Base-by-base conservation (phyloP, 202 grass and related monocot genomes). In the Bolboschoenoplectus hybrid region DNA sequence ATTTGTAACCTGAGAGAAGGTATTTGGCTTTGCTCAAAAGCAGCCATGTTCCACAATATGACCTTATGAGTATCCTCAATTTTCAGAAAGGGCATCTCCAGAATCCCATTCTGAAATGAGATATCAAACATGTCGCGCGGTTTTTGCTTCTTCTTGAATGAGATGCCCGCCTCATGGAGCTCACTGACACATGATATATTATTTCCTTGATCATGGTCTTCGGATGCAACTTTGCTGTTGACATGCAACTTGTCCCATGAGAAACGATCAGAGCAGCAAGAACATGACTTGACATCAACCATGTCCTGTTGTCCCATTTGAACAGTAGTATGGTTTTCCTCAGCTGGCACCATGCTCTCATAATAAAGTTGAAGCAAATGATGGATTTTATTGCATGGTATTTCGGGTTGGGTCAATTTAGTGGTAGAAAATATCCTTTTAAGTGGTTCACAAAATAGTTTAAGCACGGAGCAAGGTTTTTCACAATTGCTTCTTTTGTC, bases 301-400 rank as follows among this genome's bases (percentile, higher is more conserved):
- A 26, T 26, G 26, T 26, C 26, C 26, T 26, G 26, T 26, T 26
- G 26, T 26, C 26, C 26, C 26, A 26, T 26, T 26, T 26, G 26
- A 26, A 26, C 26, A 57, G 13, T 17, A 57, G 10, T 2, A 16
- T 17, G 6, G 14, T 14, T 5, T 12, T 57, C 14, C 55, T 17
- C 26, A 26, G 26, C 16, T 57, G 14, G 55, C 55, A 57, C 13
- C 55, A 57, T 57, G 55, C 55, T 57, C 16, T 57, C 82, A 82
- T 93, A 91, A 60, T 91, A 91, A 2, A 91, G 69, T 68, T 93
- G 85, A 0, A 93, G 85, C 47, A 93, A 87, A 86, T 93, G 91
- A 45, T 87, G 81, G 85, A 57, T 57, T 57, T 16, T 1, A 16
- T 57, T 5, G 55, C 55, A 57, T 57, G 55, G 16, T 57, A 57